Evolutionary conservation across 2,329 filamentous ascomycete species (phyloP).

Genomic region (Albophoma yamanashiensis): DNA sequence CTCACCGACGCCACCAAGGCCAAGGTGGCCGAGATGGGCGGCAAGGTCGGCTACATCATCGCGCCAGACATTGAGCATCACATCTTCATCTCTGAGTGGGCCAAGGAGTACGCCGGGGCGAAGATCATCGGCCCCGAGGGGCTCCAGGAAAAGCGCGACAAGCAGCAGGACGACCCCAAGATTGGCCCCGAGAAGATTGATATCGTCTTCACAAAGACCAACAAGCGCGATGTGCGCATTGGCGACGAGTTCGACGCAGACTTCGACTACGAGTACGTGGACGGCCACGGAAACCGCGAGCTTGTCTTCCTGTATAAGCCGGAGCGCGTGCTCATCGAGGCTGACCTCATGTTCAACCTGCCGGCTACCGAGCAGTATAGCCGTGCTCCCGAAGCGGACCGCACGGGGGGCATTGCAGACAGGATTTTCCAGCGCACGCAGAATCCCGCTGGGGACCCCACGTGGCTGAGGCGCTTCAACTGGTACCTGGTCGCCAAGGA

Average conservation of each 20-base stretch:
- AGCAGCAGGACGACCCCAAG: slow-evolving; percentile 33
- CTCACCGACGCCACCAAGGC: slow-evolving; percentile 64
- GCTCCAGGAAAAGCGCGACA: slow-evolving; percentile 69
- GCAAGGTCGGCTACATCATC: slow-evolving; percentile 70
- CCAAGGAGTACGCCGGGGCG: slow-evolving; percentile 64
- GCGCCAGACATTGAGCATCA: slow-evolving; percentile 91
- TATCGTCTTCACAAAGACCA: slow-evolving; percentile 54
- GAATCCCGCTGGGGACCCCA: slow-evolving; percentile 52
- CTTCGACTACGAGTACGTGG: slow-evolving; percentile 78
- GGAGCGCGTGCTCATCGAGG: slow-evolving; percentile 69
- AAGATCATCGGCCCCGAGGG: slow-evolving; percentile 75
- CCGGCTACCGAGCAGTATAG: slow-evolving; percentile 82
- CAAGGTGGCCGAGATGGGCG: slow-evolving; percentile 54
- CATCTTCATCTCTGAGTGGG: slow-evolving; percentile 84
- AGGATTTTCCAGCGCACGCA: slow-evolving; percentile 42
- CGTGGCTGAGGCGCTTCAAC: slow-evolving; percentile 66
- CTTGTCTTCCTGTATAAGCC: slow-evolving; percentile 79
- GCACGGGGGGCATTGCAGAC: slow-evolving; percentile 24
- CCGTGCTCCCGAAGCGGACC: slow-evolving; percentile 38
- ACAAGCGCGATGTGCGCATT: slow-evolving; percentile 42
- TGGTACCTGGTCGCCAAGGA: slow-evolving; percentile 67
- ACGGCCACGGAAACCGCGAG: slow-evolving; percentile 73
- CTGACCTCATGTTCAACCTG: slow-evolving; percentile 86
- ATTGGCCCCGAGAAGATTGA: slow-evolving; percentile 48
- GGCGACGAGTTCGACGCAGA: slow-evolving; percentile 74